Percentiles rank a stretch among this genome's conserved stretches.
Evolutionary conservation across 768 basidiomycete species (phyloP).

Genomic region (Mycena albidolilacea): DNA sequence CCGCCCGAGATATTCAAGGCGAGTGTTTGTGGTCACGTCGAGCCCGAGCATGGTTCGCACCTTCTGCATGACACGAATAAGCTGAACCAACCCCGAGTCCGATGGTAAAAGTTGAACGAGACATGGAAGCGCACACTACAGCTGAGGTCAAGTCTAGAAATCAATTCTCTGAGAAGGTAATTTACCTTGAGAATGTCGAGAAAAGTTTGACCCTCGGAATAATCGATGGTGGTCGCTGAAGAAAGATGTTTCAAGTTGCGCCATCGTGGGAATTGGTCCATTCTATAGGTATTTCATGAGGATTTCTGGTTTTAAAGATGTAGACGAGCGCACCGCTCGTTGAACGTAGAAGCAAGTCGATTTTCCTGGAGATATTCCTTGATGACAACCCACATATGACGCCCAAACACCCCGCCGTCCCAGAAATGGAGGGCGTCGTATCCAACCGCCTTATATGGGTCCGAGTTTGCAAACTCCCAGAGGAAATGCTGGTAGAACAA

Average conservation of each 20-base stretch:
- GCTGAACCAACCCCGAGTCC: constrained; percentile 16
- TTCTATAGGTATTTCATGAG: constrained; percentile 12
- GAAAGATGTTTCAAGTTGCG: constrained; percentile 23
- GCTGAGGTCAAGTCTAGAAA: no score
- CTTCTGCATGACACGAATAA: constrained; percentile 20
- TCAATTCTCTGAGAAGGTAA: neutral
- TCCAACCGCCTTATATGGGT: constrained; percentile 19
- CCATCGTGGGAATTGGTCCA: constrained; percentile 32
- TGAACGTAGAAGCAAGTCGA: constrained; percentile 16
- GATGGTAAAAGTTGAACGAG: constrained; percentile 24
- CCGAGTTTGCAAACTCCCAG: constrained; percentile 23
- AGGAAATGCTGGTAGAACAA: constrained; percentile 19
- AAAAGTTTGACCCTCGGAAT: constrained; percentile 35
- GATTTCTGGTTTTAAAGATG: neutral
- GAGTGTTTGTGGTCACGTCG: neutral
- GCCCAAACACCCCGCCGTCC: constrained; percentile 25
- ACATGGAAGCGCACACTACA: constrained; percentile 29
- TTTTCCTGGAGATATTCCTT: constrained; percentile 18
- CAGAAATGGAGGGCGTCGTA: constrained; percentile 32
- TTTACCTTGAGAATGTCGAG: constrained; percentile 36
- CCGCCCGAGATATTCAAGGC: neutral
- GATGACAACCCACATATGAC: constrained; percentile 26
- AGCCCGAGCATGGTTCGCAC: constrained; percentile 25
- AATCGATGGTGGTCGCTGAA: constrained; percentile 34
- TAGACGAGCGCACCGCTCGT: constrained; percentile 5